phyloP scores from a whole-genome alignment of 345 rosid species.

The Durio zibethinus region DNA sequence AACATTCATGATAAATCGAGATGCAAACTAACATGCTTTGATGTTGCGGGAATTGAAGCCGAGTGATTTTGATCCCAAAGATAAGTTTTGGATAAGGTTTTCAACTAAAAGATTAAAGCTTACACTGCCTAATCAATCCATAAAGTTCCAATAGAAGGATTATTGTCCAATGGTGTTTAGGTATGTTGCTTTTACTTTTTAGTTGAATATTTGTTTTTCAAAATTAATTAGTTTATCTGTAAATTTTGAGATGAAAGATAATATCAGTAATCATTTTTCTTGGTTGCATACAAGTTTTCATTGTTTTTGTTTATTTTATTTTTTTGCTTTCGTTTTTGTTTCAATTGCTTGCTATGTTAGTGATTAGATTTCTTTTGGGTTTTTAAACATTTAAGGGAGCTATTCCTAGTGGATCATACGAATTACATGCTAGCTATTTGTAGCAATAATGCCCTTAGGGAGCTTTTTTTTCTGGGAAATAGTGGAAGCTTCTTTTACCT shows the following conservation, averaged over 20 bases:
- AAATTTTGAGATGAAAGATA: neutral
- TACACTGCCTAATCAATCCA: slow-evolving; percentile 86
- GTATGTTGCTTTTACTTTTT: slow-evolving; percentile 28
- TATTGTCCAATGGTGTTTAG: slow-evolving; percentile 93
- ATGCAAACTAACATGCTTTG: slow-evolving; percentile 71
- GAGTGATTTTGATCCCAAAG: slow-evolving; percentile 85
- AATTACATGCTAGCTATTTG: slow-evolving; percentile 95
- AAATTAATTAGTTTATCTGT: neutral
- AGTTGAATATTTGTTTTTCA: neutral
- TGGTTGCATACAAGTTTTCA: neutral
- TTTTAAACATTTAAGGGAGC: slow-evolving; percentile 71
- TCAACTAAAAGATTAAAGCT: slow-evolving; percentile 88
- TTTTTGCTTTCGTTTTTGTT: neutral
- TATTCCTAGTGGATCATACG: slow-evolving; percentile 84
- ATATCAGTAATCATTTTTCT: neutral
- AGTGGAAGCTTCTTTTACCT: too few species aligned
- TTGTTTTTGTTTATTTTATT: neutral
- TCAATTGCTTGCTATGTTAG: slow-evolving; percentile 4
- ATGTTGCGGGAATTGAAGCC: slow-evolving; percentile 47
- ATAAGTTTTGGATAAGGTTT: slow-evolving; percentile 97
- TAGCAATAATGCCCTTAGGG: slow-evolving; percentile 86
- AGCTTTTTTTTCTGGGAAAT: too few species aligned
- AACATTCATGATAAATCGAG: too few species aligned
- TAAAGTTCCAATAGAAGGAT: slow-evolving; percentile 94
- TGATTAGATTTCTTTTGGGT: slow-evolving; percentile 19